These are phyloP conservation scores for Tardiomyces depauwii DNA, from an alignment of 1,139 yeast genomes.

Conservation along the genomic window DNA sequence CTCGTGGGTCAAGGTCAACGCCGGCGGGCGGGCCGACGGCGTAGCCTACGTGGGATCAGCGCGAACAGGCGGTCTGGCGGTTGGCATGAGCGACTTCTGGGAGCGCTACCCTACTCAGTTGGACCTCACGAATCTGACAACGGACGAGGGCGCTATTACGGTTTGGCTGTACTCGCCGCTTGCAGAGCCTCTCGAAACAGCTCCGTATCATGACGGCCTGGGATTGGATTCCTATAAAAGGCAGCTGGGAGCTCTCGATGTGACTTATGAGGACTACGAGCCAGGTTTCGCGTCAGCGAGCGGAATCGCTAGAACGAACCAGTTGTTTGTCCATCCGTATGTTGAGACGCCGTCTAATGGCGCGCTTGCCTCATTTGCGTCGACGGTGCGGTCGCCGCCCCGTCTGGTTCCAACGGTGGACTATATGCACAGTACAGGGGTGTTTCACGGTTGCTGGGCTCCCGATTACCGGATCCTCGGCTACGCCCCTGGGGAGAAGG, in stretches of 20 bases:
- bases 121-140: slow-evolving; percentile 3
- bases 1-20: slow-evolving; percentile 3
- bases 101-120: slow-evolving; percentile 11
- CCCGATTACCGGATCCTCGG: slow-evolving; percentile 4
- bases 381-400: background rate
- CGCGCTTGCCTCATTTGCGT: background rate
- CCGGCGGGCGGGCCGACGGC: slow-evolving; percentile 3
- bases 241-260: slow-evolving; percentile 6
- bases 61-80: slow-evolving; percentile 7
- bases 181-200: slow-evolving; percentile 8
- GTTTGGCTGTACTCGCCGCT: slow-evolving; percentile 9
- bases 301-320: slow-evolving; percentile 9
- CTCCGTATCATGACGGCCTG: slow-evolving; percentile 10
- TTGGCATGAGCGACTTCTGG: slow-evolving; percentile 11
- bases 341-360: slow-evolving; percentile 4
- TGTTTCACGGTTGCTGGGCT: slow-evolving; percentile 6
- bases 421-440: slow-evolving; percentile 3
- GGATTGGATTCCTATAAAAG: slow-evolving; percentile 5
- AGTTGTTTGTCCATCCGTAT: slow-evolving; percentile 4
- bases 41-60: slow-evolving; percentile 6
- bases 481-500: slow-evolving; percentile 2
- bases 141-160: slow-evolving; percentile 4
- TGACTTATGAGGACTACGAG: slow-evolving; percentile 11
- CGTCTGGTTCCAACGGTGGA: slow-evolving; percentile 3
- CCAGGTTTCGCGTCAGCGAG: slow-evolving; percentile 8